Evolutionary conservation across 2,329 filamentous ascomycete genomes (phyloP).

Genomic region (Pleoardoris graminearum): DNA sequence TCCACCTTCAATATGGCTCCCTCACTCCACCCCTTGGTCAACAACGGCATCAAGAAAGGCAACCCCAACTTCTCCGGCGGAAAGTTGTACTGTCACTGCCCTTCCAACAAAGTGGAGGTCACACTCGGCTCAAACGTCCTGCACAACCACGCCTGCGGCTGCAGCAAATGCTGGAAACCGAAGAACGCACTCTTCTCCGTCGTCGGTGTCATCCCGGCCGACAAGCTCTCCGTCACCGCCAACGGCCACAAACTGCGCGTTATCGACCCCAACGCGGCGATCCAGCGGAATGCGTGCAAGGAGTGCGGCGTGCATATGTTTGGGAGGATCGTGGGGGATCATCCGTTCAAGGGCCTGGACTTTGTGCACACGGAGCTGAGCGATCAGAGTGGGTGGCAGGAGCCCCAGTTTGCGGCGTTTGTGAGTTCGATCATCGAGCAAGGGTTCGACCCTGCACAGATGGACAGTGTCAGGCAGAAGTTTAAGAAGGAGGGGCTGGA

Average conservation of each 20-base stretch:
- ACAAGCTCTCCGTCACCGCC: conserved; percentile 60
- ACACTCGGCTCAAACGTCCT: conserved; percentile 61
- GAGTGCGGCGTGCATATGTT: conserved; percentile 62
- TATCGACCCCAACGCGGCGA: conserved; percentile 59
- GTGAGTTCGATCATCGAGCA: conserved; percentile 71
- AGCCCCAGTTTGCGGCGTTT: conserved; percentile 71
- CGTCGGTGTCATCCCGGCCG: conserved; percentile 62
- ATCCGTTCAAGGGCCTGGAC: conserved; percentile 64
- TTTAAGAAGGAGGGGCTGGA: conserved; percentile 61
- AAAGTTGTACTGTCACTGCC: conserved; percentile 65
- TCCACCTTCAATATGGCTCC: conserved; percentile 32
- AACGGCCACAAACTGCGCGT: conserved; percentile 62
- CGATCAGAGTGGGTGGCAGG: conserved; percentile 67
- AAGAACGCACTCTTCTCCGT: conserved; percentile 65
- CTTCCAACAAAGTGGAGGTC: conserved; percentile 59
- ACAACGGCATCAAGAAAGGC: conserved; percentile 64
- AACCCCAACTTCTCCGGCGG: conserved; percentile 60
- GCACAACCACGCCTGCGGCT: conserved; percentile 73
- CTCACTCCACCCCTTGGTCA: conserved; percentile 64
- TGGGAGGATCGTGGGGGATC: conserved; percentile 66
- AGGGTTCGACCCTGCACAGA: conserved; percentile 60
- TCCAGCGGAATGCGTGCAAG: conserved; percentile 56
- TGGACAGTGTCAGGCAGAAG: conserved; percentile 58
- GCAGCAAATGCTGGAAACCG: conserved; percentile 75
- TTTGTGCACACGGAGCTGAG: conserved; percentile 69